phyloP scores from a whole-genome alignment of 2,329 filamentous ascomycete species.

The Fusarium siculi region DNA sequence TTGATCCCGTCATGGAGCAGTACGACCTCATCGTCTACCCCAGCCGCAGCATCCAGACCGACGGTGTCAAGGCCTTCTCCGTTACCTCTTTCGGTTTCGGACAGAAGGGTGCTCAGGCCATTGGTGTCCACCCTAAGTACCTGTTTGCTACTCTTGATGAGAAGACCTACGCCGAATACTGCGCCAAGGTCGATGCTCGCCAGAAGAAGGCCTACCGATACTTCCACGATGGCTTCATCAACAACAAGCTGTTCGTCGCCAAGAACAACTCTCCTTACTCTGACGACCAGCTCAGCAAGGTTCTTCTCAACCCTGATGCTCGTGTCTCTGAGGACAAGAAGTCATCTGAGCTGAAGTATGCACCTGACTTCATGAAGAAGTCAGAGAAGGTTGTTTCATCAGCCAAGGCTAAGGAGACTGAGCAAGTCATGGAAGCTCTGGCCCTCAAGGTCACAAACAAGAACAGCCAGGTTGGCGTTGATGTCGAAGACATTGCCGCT shows the following conservation, averaged over 20 bases:
- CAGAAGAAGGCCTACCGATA: constrained; percentile 99
- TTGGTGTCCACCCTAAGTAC: constrained; percentile 97
- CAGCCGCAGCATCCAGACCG: constrained; percentile 93
- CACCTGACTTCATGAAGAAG: constrained; percentile 74
- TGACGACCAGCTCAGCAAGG: constrained; percentile 84
- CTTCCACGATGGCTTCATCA: constrained; percentile 98
- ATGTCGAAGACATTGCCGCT: constrained; percentile 87
- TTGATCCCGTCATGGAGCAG: constrained; percentile 95
- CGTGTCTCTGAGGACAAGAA: constrained; percentile 90
- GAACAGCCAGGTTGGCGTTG: constrained; percentile 87
- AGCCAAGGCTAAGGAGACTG: constrained; percentile 69
- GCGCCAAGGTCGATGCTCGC: constrained; percentile 85
- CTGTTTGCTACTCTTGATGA: constrained; percentile 94
- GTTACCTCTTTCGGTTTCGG: constrained; percentile 99
- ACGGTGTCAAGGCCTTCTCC: constrained; percentile 98
- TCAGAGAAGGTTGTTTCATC: constrained; percentile 64
- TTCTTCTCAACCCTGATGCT: constrained; percentile 94
- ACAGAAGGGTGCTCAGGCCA: constrained; percentile 97
- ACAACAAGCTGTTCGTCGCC: constrained; percentile 96
- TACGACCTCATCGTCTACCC: constrained; percentile 99
- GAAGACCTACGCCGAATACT: constrained; percentile 83
- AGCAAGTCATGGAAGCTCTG: constrained; percentile 80
- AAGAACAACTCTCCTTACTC: constrained; percentile 92
- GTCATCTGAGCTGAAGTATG: constrained; percentile 79
- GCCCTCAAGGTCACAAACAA: constrained; percentile 67